These are phyloP conservation scores for Gnetum montanum DNA, from an alignment of 75 land plant genomes.

Conservation along the genomic window DNA sequence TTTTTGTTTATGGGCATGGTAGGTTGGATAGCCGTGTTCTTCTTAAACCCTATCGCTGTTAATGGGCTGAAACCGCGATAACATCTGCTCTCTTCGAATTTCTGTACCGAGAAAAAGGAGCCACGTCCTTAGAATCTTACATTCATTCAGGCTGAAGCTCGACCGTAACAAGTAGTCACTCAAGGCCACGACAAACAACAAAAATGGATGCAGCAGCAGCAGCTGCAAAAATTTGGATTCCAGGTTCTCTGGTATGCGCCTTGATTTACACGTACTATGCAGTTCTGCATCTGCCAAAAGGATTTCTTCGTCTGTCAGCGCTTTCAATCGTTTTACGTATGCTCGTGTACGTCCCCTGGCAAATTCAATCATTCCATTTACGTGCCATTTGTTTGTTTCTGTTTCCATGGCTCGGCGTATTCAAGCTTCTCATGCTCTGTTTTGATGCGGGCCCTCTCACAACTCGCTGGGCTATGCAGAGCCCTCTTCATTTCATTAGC, in stretches of 20 bases:
- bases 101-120: no score
- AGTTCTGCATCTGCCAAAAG: constrained; percentile 21
- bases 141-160: no score
- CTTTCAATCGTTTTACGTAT: constrained; percentile 36
- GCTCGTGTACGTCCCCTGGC: constrained; percentile 25
- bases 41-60: no score
- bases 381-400: constrained; percentile 27
- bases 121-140: no score
- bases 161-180: no score
- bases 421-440: constrained; percentile 62
- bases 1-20: no score
- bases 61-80: no score
- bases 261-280: constrained; percentile 14
- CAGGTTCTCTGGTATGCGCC: neutral
- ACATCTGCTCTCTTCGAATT: no score
- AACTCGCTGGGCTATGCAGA: constrained; percentile 7
- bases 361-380: constrained; percentile 22
- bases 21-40: no score
- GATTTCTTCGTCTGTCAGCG: constrained; percentile 29
- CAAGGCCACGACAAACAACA: no score
- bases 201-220: no score
- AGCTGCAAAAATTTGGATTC: no score
- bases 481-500: constrained; percentile 19
- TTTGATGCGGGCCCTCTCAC: constrained; percentile 48
- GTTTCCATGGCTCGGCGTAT: constrained; percentile 52